phyloP scores from a whole-genome alignment of 2,329 filamentous ascomycete genomes.

The Fusarium incarnatum region DNA sequence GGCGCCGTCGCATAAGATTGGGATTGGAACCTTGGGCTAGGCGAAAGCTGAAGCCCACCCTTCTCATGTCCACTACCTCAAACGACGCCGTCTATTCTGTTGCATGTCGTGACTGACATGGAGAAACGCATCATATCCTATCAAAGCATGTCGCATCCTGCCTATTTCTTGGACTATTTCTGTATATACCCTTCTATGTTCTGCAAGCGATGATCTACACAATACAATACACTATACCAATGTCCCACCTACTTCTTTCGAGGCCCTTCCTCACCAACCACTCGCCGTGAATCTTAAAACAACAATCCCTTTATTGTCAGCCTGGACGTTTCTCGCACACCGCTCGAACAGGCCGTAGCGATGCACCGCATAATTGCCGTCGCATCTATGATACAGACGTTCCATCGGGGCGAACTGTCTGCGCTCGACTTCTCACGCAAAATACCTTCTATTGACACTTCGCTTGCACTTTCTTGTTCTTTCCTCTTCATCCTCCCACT shows the following conservation, averaged over 20 bases:
- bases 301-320: fast-evolving
- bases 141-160: neutral
- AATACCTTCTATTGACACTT: fast-evolving
- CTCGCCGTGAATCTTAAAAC: fast-evolving
- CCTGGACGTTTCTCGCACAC: neutral
- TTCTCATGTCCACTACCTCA: neutral
- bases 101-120: neutral
- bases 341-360: neutral
- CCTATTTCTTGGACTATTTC: neutral
- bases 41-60: neutral
- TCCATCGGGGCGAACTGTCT: neutral
- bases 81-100: neutral
- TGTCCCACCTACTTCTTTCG: neutral
- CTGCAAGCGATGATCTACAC: neutral
- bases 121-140: neutral
- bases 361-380: no score
- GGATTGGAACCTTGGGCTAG: neutral
- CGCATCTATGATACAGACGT: neutral
- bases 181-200: neutral
- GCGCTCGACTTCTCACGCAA: fast-evolving
- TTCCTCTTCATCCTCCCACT: no score
- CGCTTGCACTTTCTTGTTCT: neutral
- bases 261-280: neutral
- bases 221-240: neutral
- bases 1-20: neutral